Conservation (phyloP, 352 stramenopile genomes). For the Thraustochytrium striatum region DNA sequence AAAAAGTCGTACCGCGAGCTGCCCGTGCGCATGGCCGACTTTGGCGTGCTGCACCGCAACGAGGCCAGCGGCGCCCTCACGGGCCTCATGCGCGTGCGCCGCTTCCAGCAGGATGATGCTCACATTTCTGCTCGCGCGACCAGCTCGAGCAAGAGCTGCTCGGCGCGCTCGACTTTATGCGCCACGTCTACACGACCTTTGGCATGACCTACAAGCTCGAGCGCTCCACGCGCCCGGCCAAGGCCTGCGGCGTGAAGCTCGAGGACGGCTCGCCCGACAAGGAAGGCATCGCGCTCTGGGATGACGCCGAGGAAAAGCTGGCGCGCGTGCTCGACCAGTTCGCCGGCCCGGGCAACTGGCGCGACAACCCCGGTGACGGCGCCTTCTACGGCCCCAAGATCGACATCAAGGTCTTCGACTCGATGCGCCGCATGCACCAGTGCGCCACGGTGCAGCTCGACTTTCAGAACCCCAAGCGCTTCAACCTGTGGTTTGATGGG, state of each 20-base stretch:
- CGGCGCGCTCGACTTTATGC: slow-evolving; percentile 66
- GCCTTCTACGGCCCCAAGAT: slow-evolving; percentile 99
- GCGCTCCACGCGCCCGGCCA: slow-evolving; percentile 91
- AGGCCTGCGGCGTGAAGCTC: slow-evolving; percentile 81
- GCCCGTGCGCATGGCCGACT: slow-evolving; percentile 93
- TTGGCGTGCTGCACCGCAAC: slow-evolving; percentile 94
- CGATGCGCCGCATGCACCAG: slow-evolving; percentile 92
- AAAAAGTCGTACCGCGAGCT: slow-evolving; percentile 93
- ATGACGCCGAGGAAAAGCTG: slow-evolving; percentile 72
- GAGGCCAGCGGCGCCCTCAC: slow-evolving; percentile 90
- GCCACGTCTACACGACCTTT: slow-evolving; percentile 94
- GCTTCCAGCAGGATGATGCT: slow-evolving; percentile 95
- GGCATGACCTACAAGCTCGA: slow-evolving; percentile 96
- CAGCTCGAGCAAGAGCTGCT: slow-evolving; percentile 74
- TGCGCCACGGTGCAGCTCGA: slow-evolving; percentile 96
- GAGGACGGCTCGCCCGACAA: slow-evolving; percentile 28
- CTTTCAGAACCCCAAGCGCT: slow-evolving; percentile 97
- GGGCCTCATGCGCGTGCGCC: slow-evolving; percentile 91
- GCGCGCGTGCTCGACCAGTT: slow-evolving; percentile 88
- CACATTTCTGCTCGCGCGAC: slow-evolving; percentile 97
- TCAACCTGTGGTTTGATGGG: slow-evolving; percentile 84
- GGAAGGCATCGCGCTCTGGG: slow-evolving; percentile 75
- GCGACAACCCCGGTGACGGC: slow-evolving; percentile 92
- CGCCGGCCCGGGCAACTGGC: slow-evolving; percentile 86
- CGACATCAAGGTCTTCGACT: slow-evolving; percentile 97